Base-by-base conservation (phyloP, 306 rosid species). In the Abrus pulchellus region DNA sequence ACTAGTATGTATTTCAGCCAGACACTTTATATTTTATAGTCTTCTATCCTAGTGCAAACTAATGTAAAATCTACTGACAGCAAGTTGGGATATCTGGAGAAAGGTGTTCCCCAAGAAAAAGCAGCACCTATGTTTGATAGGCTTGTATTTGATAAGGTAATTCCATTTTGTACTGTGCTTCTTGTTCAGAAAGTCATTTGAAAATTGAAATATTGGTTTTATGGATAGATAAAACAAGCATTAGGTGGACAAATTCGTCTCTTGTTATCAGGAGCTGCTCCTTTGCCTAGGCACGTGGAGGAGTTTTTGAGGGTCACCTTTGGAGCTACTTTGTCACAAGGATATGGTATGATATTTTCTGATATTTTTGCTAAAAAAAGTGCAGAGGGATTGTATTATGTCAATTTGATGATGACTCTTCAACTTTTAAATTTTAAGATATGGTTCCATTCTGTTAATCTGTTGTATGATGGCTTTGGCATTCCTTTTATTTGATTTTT, bases 231-330 rank as follows among this genome's bases (percentile, higher is more conserved):
- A 74, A 95, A 87, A 82, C 94, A 85, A 89, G 94, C 85, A 30
- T 80, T 95, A 49, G 99, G 99, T 54, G 99, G 98, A 61, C 84
- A 88, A 80, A 87, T 93, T 80, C 97, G 96, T 6, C 79, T 95
- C 14, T 7, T 95, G 75, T 77, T 90, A 79, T 91, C 98, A 3
- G 99, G 99, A 20, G 99, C 99, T 77, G 99, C 99, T 62, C 99
- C 99, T 79, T 83, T 95, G 88, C 89, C 98, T 20, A 73, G 74
- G 80, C 92, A 91, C 9, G 97, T 95, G 82, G 99, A 95, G 88
- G 98, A 95, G 87, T 95, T 90, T 86, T 72, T 95, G 32, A 88
- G 99, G 88, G 95, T 95, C 83, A 85, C 95, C 30, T 83, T 85
- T 86, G 91, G 98, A 74, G 82, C 88, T 74, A 81, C 92, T 45